Percentiles rank a stretch among this genome's conserved stretches.
Evolutionary conservation across 139 green algal species (phyloP).

Genomic region (Chlorella vulgaris): DNA sequence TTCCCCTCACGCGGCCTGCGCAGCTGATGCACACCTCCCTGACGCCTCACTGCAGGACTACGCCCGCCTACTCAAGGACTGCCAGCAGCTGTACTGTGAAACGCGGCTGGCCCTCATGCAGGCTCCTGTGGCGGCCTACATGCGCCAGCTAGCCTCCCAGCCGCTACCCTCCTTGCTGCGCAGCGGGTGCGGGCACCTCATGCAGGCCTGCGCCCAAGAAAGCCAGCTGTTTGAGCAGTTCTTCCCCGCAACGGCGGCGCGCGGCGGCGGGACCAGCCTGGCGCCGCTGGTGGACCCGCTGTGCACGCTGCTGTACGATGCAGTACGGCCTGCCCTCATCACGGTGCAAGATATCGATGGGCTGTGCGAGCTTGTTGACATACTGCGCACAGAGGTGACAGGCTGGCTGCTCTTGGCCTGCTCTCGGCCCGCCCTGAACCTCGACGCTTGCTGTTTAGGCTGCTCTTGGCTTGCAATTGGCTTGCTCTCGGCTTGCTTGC

Average conservation of each 20-base stretch:
- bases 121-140: constrained; percentile 51
- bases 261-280: constrained; percentile 51
- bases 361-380: constrained; percentile 89
- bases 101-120: constrained; percentile 75
- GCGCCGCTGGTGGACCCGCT: constrained; percentile 82
- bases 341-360: constrained; percentile 78
- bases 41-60: constrained; percentile 74
- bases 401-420: too few relatives aligned
- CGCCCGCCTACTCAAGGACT: constrained; percentile 85
- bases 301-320: constrained; percentile 90
- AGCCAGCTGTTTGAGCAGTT: constrained; percentile 89
- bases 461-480: too few relatives aligned
- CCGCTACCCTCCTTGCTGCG: constrained; percentile 70
- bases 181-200: constrained; percentile 84
- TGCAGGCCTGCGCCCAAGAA: constrained; percentile 87
- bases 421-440: too few relatives aligned
- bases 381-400: constrained; percentile 60
- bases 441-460: too few relatives aligned
- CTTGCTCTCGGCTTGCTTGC: too few relatives aligned
- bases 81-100: constrained; percentile 77
- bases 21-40: too few relatives aligned
- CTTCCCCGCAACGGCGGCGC: constrained; percentile 61
- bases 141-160: constrained; percentile 50
- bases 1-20: too few relatives aligned
- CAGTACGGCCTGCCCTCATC: constrained; percentile 67